Evolutionary conservation across 345 rosid genomes (phyloP), one percentile per base, ranked within the genome.

Genomic region (Rhodomyrtus tomentosa): DNA sequence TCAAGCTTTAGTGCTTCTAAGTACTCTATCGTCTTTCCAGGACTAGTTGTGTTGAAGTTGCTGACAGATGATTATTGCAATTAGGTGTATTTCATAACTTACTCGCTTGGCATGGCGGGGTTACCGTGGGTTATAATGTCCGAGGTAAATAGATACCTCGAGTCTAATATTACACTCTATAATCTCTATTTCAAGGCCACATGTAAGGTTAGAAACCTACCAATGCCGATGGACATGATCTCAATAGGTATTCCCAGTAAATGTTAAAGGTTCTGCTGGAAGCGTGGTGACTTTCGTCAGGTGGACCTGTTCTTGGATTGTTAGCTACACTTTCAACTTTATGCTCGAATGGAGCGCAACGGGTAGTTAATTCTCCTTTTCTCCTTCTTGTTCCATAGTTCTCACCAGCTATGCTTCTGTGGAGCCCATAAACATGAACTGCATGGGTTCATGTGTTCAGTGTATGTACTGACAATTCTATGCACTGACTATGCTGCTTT

Each of bases 181-280:
- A 55, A 6, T 25, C 62, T 55, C 62, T 5, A 25, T 29, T 55
- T 55, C 32, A 25, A 25, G 62, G 25, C 62, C 62, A 55, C 25
- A 25, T 25, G 25, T 55, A 25, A 1, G 16, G 10, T 55, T 55
- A 25, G 16, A 55, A 55, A 25, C 62, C 62, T 55, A 55, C 25
- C 25, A 25, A 55, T 25, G 11, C 62, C 7, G 16, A 29, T 5
- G 32, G 3, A 55, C 62, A n/a, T 5, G 15, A 25, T 83, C 81
- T 59, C 51, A 21, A 40, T 58, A 84, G 85, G 80, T 84, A 74
- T 79, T 51, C 45, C 85, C 85, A 11, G 45, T 84, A 54, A 74
- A 84, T 80, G 88, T 91, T 86, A 93, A 93, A 84, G 92, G 89
- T 5, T 85, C 91, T 25, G 96, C 93, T 32, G 95, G 94, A 80